Conservation (phyloP, 2,329 filamentous ascomycete genomes). For the Sarocladium oryzae region DNA sequence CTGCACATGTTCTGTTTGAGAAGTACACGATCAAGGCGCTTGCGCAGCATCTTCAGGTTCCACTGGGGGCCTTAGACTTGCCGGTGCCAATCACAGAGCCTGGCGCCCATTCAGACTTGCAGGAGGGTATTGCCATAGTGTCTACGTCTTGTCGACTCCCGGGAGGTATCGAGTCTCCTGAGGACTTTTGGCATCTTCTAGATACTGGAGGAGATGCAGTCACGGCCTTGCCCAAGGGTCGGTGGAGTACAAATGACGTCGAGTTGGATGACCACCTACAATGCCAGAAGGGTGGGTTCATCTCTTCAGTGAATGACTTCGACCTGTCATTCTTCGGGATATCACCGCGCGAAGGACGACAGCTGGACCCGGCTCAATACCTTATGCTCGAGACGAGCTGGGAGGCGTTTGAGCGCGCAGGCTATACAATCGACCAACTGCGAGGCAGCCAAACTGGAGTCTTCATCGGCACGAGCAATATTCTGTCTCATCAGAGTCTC, state of each 20-base stretch:
- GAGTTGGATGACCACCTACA: slow-evolving; percentile 19
- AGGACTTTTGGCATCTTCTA: slow-evolving; percentile 33
- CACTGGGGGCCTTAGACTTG: background rate
- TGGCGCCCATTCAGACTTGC: background rate
- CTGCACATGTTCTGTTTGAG: slow-evolving; percentile 13
- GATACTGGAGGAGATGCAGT: slow-evolving; percentile 28
- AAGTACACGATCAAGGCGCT: slow-evolving; percentile 14
- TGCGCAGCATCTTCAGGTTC: slow-evolving; percentile 10
- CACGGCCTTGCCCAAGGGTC: slow-evolving; percentile 30
- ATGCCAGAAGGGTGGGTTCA: slow-evolving; percentile 14
- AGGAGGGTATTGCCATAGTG: slow-evolving; percentile 28
- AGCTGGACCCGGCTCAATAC: slow-evolving; percentile 42
- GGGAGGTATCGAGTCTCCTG: slow-evolving; percentile 28
- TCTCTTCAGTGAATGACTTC: slow-evolving; percentile 23
- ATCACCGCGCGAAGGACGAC: slow-evolving; percentile 37
- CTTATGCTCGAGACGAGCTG: slow-evolving; percentile 42
- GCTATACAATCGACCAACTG: slow-evolving; percentile 36
- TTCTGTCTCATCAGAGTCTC: slow-evolving; percentile 6
- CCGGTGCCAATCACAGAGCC: background rate
- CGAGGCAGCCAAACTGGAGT: slow-evolving; percentile 38
- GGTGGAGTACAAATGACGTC: slow-evolving; percentile 35
- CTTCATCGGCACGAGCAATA: slow-evolving; percentile 35
- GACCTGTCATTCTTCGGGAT: slow-evolving; percentile 41
- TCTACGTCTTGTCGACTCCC: slow-evolving; percentile 35
- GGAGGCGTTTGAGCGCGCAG: slow-evolving; percentile 42